A percentile compares a stretch with the other conserved stretches of the same genome.
These are phyloP conservation scores for Magnaporthiopsis incrustans DNA, from an alignment of 2,329 filamentous ascomycete species.

Conservation along the genomic window DNA sequence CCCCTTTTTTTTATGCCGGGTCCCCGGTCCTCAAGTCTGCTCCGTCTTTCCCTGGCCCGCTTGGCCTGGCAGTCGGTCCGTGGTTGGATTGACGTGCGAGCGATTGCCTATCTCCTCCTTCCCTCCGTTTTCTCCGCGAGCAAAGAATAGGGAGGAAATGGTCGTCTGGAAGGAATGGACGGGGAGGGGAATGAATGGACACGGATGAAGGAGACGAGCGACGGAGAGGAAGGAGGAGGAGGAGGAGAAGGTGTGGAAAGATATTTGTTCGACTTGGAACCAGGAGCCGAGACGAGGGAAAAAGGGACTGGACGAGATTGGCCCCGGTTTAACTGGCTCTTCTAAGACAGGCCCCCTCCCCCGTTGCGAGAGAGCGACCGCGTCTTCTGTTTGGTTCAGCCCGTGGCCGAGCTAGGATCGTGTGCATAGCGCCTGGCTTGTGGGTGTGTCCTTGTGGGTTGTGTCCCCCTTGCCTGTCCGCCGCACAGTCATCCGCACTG, in stretches of 20 bases:
- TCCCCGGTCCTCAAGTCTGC: too few species aligned
- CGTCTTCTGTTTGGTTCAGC: constrained; percentile 6
- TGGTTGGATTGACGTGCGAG: constrained; percentile 16
- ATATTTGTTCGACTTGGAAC: constrained; percentile 23
- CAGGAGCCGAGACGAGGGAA: constrained; percentile 40
- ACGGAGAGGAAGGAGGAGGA: constrained; percentile 25
- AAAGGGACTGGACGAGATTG: constrained; percentile 49
- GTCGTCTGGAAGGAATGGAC: constrained; percentile 36
- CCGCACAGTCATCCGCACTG: too few species aligned
- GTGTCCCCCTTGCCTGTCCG: too few species aligned
- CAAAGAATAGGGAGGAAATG: constrained; percentile 21
- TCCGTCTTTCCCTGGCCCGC: background rate
- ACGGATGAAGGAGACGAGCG: constrained; percentile 29
- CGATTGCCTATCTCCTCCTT: constrained; percentile 23
- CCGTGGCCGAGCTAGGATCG: constrained; percentile 3
- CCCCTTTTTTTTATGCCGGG: constrained; percentile 19
- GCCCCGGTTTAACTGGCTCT: constrained; percentile 29
- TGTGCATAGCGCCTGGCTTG: too few species aligned
- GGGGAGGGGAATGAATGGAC: constrained; percentile 47
- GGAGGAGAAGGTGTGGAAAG: constrained; percentile 31
- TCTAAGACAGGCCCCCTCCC: constrained; percentile 32
- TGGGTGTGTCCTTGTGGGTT: too few species aligned
- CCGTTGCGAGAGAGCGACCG: constrained; percentile 1
- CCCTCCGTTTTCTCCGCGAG: constrained; percentile 20
- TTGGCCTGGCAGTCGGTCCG: constrained; percentile 11